These are phyloP conservation scores for Lachnum nothofagi DNA, from an alignment of 2,329 filamentous ascomycete genomes.

Conservation along the genomic window DNA sequence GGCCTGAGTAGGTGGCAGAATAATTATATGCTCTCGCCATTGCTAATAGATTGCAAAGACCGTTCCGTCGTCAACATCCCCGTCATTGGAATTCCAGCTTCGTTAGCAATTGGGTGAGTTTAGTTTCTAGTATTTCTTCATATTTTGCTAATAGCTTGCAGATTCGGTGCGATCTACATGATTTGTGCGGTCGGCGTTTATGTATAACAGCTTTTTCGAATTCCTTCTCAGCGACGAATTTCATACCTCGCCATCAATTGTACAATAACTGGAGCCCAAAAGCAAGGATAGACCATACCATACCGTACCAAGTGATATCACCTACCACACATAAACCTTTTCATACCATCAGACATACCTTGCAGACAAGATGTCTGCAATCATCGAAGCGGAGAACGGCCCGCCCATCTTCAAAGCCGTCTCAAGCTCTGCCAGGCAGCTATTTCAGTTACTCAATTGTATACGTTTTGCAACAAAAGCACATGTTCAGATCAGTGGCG, in stretches of 20 bases:
- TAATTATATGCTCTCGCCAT: not conserved
- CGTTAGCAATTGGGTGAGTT: constrained; percentile 80
- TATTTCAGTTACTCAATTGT: constrained; percentile 59
- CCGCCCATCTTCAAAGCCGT: constrained; percentile 66
- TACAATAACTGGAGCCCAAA: constrained; percentile 32
- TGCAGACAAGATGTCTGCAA: constrained; percentile 26
- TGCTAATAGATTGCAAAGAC: constrained; percentile 49
- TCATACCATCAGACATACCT: not conserved
- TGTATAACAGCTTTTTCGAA: constrained; percentile 52
- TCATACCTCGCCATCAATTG: constrained; percentile 25
- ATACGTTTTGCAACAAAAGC: constrained; percentile 52
- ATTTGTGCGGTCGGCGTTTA: constrained; percentile 99
- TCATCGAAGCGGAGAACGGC: constrained; percentile 22
- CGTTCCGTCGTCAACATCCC: constrained; percentile 73
- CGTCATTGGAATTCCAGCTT: constrained; percentile 77
- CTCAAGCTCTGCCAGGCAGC: constrained; percentile 70
- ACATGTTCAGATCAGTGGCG: constrained; percentile 71
- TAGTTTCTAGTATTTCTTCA: constrained; percentile 1
- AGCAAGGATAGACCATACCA: constrained; percentile 23
- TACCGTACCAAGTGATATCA: constrained; percentile 18
- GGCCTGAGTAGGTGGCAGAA: constrained; percentile 64
- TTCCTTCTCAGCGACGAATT: constrained; percentile 19
- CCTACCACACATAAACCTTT: constrained; percentile 1
- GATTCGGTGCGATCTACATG: constrained; percentile 94
- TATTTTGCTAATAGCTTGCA: constrained; percentile 36